These are phyloP conservation scores for Botrytis byssoidea DNA, from an alignment of 2,329 filamentous ascomycete species.

Conservation along the genomic window DNA sequence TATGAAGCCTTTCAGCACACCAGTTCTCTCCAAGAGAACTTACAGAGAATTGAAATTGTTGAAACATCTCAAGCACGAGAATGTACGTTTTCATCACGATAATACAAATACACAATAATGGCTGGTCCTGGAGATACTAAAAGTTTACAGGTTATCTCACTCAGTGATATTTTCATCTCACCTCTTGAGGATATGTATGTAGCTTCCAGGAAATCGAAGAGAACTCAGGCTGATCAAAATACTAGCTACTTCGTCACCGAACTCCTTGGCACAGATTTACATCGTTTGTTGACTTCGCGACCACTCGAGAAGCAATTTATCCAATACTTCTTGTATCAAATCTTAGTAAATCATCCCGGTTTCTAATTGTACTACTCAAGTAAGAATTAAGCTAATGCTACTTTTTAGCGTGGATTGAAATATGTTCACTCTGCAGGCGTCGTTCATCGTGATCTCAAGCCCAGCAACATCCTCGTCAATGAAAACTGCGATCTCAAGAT, in stretches of 20 bases:
- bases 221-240: conserved; percentile 26
- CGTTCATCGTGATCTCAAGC: conserved; percentile 95
- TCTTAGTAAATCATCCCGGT: conserved; percentile 65
- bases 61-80: conserved; percentile 96
- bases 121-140: conserved; percentile 30
- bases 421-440: conserved; percentile 99
- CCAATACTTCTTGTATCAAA: conserved; percentile 99
- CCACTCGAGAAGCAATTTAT: conserved; percentile 99
- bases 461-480: conserved; percentile 98
- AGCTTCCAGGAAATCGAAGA: conserved; percentile 27
- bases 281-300: conserved; percentile 89
- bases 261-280: conserved; percentile 92
- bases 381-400: conserved; percentile 23
- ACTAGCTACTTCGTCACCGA: conserved; percentile 95
- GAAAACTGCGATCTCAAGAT: conserved; percentile 99
- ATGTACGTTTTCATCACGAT: conserved; percentile 54
- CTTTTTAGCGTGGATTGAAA: conserved; percentile 81
- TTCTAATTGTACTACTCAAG: not conserved
- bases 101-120: not conserved
- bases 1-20: conserved; percentile 99
- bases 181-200: conserved; percentile 93
- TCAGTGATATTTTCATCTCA: conserved; percentile 99
- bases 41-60: conserved; percentile 96
- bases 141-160: conserved; percentile 75
- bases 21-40: conserved; percentile 93